Conservation (phyloP, 2,329 filamentous ascomycete genomes). For the Penicillium olsonii region DNA sequence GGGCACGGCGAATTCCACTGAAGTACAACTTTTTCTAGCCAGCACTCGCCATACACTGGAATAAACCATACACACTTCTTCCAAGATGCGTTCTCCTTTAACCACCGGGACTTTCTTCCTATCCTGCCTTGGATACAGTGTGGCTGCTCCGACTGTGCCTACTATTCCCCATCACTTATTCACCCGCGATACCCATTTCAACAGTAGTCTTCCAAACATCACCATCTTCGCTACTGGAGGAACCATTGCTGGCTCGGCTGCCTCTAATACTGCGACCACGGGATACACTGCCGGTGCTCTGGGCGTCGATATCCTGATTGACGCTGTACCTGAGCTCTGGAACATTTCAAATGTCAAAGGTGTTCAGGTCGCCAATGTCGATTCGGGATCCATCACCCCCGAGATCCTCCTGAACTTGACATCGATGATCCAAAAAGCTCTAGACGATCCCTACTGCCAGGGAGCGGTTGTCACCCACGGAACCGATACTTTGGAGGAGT, state of each 20-base stretch:
- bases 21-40: too few species aligned
- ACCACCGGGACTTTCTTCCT: too few species aligned
- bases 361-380: conserved; percentile 2
- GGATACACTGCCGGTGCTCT: conserved; percentile 1
- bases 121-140: too few species aligned
- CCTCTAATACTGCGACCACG: conserved; percentile 1
- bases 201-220: too few species aligned
- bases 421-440: neutral
- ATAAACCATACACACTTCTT: too few species aligned
- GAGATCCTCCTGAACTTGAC: neutral
- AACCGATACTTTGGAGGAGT: conserved; percentile 9
- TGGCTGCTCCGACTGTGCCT: too few species aligned
- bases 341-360: conserved; percentile 1
- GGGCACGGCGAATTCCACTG: too few species aligned
- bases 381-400: neutral
- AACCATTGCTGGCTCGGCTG: conserved; percentile 1
- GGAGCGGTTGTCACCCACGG: conserved; percentile 5
- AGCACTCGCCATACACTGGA: too few species aligned
- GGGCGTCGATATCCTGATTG: neutral
- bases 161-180: too few species aligned
- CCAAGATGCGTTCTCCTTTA: too few species aligned
- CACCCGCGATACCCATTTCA: too few species aligned
- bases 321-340: conserved; percentile 4
- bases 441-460: neutral
- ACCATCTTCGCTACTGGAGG: conserved; percentile 2